phyloP scores from a whole-genome alignment of 129 eudicot genomes.

The Chrysanthemum makinoi region DNA sequence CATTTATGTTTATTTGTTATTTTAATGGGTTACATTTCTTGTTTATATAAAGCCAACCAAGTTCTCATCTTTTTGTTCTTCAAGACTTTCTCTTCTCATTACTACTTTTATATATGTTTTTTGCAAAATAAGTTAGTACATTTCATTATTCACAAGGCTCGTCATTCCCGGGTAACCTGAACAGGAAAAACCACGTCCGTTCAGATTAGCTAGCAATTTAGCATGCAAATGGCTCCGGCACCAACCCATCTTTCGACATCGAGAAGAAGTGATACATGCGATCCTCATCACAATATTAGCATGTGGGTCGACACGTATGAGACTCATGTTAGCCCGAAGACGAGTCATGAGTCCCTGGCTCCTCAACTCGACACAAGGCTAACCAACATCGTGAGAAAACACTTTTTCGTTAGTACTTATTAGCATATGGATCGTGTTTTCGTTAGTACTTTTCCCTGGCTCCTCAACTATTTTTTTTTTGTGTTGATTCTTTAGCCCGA shows the following conservation, averaged over 20 bases:
- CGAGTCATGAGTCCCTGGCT: slow-evolving; percentile 17
- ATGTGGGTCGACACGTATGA: slow-evolving; percentile 52
- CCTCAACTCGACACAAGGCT: slow-evolving; percentile 33
- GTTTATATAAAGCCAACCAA: slow-evolving; percentile 27
- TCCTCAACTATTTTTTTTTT: no score
- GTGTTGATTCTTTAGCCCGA: slow-evolving; percentile 30
- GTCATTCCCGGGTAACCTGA: no score
- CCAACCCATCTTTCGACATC: slow-evolving; percentile 54
- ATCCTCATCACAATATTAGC: slow-evolving; percentile 46
- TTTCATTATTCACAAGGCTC: no score
- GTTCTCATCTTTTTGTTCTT: slow-evolving; percentile 21
- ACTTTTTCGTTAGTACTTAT: background rate
- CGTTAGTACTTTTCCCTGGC: no score
- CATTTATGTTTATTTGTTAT: slow-evolving; percentile 1
- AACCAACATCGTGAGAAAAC: slow-evolving; percentile 45
- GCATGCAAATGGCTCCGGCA: slow-evolving; percentile 47
- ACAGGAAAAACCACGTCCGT: no score
- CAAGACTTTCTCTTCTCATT: slow-evolving; percentile 8
- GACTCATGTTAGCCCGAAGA: slow-evolving; percentile 34
- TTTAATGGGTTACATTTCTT: background rate
- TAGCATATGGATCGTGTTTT: background rate
- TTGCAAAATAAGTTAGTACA: background rate
- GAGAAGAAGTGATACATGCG: slow-evolving; percentile 51
- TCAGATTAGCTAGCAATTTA: slow-evolving; percentile 16
- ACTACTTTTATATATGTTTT: background rate